A percentile compares a stretch with the other conserved stretches of the same genome.
phyloP scores from a whole-genome alignment of 441 rosid species.

The Erysimum pusillum region DNA sequence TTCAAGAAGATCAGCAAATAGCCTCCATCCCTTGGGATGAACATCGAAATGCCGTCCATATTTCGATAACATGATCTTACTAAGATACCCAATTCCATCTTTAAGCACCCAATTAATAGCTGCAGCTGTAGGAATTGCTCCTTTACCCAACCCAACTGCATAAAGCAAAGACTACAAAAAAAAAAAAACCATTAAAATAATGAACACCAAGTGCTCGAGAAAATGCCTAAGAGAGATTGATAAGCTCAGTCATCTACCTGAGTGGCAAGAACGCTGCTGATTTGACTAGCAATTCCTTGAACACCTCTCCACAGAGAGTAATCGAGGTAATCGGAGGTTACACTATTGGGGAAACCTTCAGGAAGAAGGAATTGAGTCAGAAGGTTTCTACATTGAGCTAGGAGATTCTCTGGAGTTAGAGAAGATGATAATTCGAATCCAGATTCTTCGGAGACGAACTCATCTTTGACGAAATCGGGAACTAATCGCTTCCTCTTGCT shows the following conservation, averaged over 20 bases:
- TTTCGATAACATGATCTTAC: conserved; percentile 88
- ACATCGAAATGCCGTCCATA: conserved; percentile 98
- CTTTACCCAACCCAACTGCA: conserved; percentile 97
- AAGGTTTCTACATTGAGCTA: conserved; percentile 59
- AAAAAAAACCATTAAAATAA: conserved; percentile 4
- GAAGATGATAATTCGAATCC: conserved; percentile 46
- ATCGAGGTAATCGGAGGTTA: conserved; percentile 85
- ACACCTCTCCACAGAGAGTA: conserved; percentile 97
- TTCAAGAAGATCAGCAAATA: conserved; percentile 95
- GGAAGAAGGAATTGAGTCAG: conserved; percentile 75
- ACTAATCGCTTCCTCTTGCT: conserved; percentile 71
- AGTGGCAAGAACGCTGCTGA: conserved; percentile 93
- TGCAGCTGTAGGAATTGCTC: conserved; percentile 96
- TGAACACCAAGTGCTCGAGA: conserved; percentile 26
- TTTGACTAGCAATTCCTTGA: conserved; percentile 93
- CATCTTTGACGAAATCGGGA: conserved; percentile 63
- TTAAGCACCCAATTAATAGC: conserved; percentile 97
- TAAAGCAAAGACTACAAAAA: conserved; percentile 80
- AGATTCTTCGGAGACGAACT: conserved; percentile 54
- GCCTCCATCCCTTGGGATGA: conserved; percentile 95
- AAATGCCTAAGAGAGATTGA: conserved; percentile 35
- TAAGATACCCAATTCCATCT: conserved; percentile 96
- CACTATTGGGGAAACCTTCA: conserved; percentile 86
- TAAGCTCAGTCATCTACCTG: conserved; percentile 58
- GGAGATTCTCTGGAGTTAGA: conserved; percentile 48